Evolutionary conservation across 2,329 filamentous ascomycete species (phyloP).

Genomic region (Sarocladium oryzae): DNA sequence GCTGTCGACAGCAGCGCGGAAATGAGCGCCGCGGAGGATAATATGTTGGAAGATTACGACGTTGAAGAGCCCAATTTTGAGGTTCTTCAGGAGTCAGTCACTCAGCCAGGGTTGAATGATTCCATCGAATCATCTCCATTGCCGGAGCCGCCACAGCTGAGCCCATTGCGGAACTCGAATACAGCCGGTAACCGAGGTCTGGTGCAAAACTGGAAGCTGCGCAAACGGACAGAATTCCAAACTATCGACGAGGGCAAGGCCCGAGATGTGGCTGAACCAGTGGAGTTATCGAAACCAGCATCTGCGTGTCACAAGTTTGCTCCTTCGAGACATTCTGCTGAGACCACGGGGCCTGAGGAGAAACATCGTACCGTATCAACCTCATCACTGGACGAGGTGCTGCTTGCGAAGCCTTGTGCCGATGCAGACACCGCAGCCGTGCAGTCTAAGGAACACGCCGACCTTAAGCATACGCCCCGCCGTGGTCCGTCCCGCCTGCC

Average conservation of each 20-base stretch:
- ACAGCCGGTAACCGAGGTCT: constrained; percentile 42
- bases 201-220: neutral
- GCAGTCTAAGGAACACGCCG: neutral
- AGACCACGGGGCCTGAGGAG: neutral
- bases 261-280: constrained; percentile 14
- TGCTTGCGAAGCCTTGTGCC: constrained; percentile 19
- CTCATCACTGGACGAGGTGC: constrained; percentile 27
- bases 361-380: constrained; percentile 20
- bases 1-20: constrained; percentile 32
- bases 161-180: constrained; percentile 45
- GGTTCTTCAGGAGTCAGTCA: constrained; percentile 37
- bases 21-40: constrained; percentile 30
- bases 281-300: neutral
- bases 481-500: constrained; percentile 5
- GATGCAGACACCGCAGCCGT: constrained; percentile 14
- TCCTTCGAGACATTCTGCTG: neutral
- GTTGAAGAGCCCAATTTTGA: constrained; percentile 37
- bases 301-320: neutral
- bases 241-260: constrained; percentile 13
- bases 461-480: constrained; percentile 10
- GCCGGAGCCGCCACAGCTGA: constrained; percentile 39
- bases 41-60: constrained; percentile 31
- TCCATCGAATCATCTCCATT: constrained; percentile 37
- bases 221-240: neutral
- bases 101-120: constrained; percentile 17